phyloP scores from a whole-genome alignment of 768 basidiomycete genomes.

The Rhodosporidiobolus odoratus region DNA sequence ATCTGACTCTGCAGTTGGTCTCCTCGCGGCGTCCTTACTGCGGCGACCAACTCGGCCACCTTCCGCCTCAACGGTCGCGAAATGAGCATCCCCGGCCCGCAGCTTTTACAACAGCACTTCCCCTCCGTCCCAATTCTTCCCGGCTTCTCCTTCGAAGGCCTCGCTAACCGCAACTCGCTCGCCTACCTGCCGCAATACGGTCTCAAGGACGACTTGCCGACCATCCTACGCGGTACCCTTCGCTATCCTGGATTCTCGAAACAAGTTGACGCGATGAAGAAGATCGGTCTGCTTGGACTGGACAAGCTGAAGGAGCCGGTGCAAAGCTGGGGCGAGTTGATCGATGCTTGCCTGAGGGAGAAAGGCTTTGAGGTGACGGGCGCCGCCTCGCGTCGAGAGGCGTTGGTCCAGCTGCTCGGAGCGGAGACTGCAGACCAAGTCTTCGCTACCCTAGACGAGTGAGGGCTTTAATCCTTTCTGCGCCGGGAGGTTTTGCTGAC shows the following conservation, averaged over 20 bases:
- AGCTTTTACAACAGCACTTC: conserved; percentile 60
- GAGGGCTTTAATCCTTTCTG: neutral
- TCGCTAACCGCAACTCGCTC: conserved; percentile 78
- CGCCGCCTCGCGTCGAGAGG: neutral
- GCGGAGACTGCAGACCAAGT: neutral
- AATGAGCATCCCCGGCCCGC: conserved; percentile 54
- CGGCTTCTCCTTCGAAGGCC: conserved; percentile 66
- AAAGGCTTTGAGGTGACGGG: neutral
- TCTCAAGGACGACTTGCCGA: conserved; percentile 55
- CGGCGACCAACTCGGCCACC: conserved; percentile 65
- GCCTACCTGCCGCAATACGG: conserved; percentile 64
- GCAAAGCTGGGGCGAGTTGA: conserved; percentile 14
- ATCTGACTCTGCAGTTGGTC: conserved; percentile 70
- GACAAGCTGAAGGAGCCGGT: conserved; percentile 40
- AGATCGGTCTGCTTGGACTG: conserved; percentile 63
- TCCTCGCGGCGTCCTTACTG: conserved; percentile 75
- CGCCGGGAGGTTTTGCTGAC: neutral
- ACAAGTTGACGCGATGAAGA: conserved; percentile 66
- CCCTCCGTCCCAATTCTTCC: conserved; percentile 61
- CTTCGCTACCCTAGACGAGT: neutral
- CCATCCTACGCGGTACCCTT: conserved; percentile 77
- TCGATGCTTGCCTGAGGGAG: conserved; percentile 26
- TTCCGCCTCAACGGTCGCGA: conserved; percentile 60
- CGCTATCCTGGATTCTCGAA: conserved; percentile 81
- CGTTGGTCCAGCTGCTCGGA: neutral